A percentile compares a stretch with the other conserved stretches of the same genome.
These are phyloP conservation scores for Xanthoconium separans DNA, from an alignment of 1,284 basidiomycete genomes.

Conservation along the genomic window DNA sequence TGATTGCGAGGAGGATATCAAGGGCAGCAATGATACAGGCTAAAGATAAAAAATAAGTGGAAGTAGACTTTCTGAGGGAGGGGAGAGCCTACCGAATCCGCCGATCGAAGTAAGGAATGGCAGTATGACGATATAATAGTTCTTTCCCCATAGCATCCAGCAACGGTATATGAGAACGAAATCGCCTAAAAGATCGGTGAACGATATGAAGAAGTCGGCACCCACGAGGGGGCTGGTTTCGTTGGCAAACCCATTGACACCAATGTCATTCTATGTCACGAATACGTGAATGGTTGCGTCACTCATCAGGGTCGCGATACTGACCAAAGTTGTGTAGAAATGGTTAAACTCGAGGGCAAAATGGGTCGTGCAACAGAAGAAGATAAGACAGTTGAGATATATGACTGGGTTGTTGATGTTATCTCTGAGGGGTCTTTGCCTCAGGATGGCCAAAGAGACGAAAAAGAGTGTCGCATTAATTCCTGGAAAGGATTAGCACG, in stretches of 20 bases:
- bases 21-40: conserved; percentile 29
- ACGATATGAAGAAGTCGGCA: conserved; percentile 36
- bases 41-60: conserved; percentile 9
- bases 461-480: conserved; percentile 27
- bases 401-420: conserved; percentile 25
- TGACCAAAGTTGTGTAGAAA: conserved; percentile 34
- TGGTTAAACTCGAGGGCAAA: conserved; percentile 41
- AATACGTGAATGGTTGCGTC: not conserved
- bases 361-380: conserved; percentile 36
- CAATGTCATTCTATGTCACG: conserved; percentile 15
- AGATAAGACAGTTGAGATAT: conserved; percentile 30
- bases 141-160: conserved; percentile 37
- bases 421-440: conserved; percentile 4
- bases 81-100: conserved; percentile 31
- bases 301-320: conserved; percentile 5
- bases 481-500: conserved; percentile 11
- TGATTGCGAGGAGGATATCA: conserved; percentile 21
- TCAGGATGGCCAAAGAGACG: conserved; percentile 26
- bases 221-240: conserved; percentile 33
- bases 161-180: conserved; percentile 40
- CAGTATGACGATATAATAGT: conserved; percentile 31
- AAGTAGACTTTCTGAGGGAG: not conserved
- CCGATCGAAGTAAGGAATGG: conserved; percentile 34
- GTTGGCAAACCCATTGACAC: conserved; percentile 27
- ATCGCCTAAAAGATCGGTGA: conserved; percentile 40